Percentiles rank a stretch among this genome's conserved stretches.
Conservation (phyloP, 2,329 filamentous ascomycete genomes). For the Botrytis paeoniae region DNA sequence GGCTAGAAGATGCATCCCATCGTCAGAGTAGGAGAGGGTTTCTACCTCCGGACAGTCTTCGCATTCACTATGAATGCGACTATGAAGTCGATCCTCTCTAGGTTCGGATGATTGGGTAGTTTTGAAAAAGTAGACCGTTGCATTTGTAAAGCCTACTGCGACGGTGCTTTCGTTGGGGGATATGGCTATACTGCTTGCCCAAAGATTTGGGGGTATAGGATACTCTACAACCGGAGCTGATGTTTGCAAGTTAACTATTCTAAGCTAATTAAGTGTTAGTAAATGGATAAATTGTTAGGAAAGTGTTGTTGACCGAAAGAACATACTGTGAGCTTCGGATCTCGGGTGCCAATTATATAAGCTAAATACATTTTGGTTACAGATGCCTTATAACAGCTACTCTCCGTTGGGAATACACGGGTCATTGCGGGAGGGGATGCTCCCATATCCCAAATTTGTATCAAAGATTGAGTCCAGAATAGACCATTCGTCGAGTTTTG, state of each 20-base stretch:
- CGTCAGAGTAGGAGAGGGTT: slow-evolving; percentile 43
- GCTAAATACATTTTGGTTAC: slow-evolving; percentile 41
- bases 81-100: slow-evolving; percentile 41
- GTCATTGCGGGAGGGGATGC: slow-evolving; percentile 39
- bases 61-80: slow-evolving; percentile 38
- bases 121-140: slow-evolving; percentile 43
- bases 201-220: slow-evolving; percentile 41
- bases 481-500: slow-evolving; percentile 42
- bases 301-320: background rate
- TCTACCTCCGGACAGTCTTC: slow-evolving; percentile 41
- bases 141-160: slow-evolving; percentile 43
- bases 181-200: slow-evolving; percentile 43
- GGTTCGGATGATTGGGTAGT: slow-evolving; percentile 38
- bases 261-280: slow-evolving; percentile 35
- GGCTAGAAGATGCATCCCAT: slow-evolving; percentile 42
- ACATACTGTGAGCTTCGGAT: slow-evolving; percentile 43
- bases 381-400: slow-evolving; percentile 42
- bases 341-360: slow-evolving; percentile 43
- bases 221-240: slow-evolving; percentile 40
- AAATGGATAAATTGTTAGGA: background rate
- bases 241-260: slow-evolving; percentile 41
- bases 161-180: slow-evolving; percentile 43
- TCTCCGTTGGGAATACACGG: slow-evolving; percentile 40
- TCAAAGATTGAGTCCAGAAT: slow-evolving; percentile 42
- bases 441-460: slow-evolving; percentile 43